Base-by-base conservation (phyloP, 2,329 filamentous ascomycete species). In the Diaporthe ampelina region DNA sequence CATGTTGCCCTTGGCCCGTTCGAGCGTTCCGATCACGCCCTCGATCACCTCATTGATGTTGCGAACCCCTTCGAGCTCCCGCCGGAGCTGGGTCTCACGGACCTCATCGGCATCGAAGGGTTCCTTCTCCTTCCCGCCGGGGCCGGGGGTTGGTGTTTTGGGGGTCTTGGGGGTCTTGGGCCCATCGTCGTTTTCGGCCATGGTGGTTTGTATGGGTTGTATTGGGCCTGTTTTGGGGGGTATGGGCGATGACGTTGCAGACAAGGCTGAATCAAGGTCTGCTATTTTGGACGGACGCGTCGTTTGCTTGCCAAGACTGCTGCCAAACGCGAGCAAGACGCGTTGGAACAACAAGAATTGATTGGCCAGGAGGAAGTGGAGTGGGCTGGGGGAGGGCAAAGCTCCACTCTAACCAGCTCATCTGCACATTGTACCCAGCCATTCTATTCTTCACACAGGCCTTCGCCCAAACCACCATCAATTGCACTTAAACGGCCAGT, bases 1-100 rank as follows among this genome's bases (percentile, higher is more conserved):
- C 94, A 97, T 97, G 82, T 95, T 95, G 73, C 88, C 90, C 79
- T 91, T 93, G 32, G 94, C 92, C 76, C 91, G 91, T 78, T 93
- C 90, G 29, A 97, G 85, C 57, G 92, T 94, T 43, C 89, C 88
- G 35, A 95, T 89, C 37, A 95, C 91, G 29, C 90, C 91, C 82
- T 98, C 95, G 75, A 99, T 94, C 54, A 95, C 93, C 78, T 92
- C 89, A 83, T 99, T 99, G 81, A 98, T 94, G 78, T 93, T 93
- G 74, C 93, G 91, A 43, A 99, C 92, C 63, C 92, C 94, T 76
- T 95, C 92, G 37, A 98, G 86, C 84, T 99, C 97, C 72, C 90
- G 91, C 21, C 90, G 92, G 78, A 99, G 86, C 19, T 91, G 89
- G 2, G 91, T 91, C 76, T 98, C 94, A 59, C 94, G 92, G 26